Evolutionary conservation across 2,329 filamentous ascomycete genomes (phyloP), one percentile per base, ranked within the genome.

Genomic region (Fulvia fulva): DNA sequence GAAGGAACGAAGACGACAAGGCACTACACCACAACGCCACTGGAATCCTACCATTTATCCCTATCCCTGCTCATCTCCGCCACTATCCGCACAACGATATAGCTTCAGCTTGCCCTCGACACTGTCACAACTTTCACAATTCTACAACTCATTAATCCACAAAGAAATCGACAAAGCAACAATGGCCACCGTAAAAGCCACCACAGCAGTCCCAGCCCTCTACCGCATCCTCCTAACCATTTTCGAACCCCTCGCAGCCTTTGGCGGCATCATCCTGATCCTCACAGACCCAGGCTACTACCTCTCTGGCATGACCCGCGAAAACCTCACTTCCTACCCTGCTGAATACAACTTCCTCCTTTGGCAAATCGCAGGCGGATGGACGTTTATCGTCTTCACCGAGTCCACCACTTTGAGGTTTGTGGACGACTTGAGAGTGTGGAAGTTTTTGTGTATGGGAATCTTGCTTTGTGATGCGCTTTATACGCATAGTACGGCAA

Each of bases 281-380:
- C 51, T 67, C 51, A 57, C 57, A 25, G 56, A 63, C 16, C 64
- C 67, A 14, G 58, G 54, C 9, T 45, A 59, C 8, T 70, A 71
- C 52, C 51, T 66, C 28, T 55, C 57, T 11, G 60, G 58, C 46
- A 60, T 67, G 34, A 68, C 64, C n/a, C 62, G 67, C 11, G 63
- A 63, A 14, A 26, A 51, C 30, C 47, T 68, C 16, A 60, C 63
- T 23, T 55, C 61, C 5, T 59, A 66, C 51, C 58, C 67, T 41
- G 56, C 65, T 12, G 56, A 57, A n/a, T 63, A 64, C 23, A 45
- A 63, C 5, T 71, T 67, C 62, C 55, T 71, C 44, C 69, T 66
- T 60, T 70, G 68, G 4, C 56, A 69, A 44, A 62, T 71, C 11
- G 64, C 61, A n/a, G 68, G 68, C 41, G 68, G 64, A 23, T 71